Conservation (phyloP, 2,329 filamentous ascomycete genomes). For the Venturia effusa region DNA sequence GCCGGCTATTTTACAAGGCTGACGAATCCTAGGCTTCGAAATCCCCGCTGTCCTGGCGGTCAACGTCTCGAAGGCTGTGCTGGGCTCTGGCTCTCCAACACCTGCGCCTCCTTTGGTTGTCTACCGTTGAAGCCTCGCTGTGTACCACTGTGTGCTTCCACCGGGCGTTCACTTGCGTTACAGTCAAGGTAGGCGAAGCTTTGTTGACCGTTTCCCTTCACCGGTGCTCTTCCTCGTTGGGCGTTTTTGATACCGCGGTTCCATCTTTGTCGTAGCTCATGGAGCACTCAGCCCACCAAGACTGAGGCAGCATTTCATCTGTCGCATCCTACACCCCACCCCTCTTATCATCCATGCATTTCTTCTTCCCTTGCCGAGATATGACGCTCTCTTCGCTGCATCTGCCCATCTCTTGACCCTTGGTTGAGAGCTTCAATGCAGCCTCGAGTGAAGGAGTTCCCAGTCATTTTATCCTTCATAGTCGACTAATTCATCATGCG, state of each 20-base stretch:
- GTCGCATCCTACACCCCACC: not conserved
- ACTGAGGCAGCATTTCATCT: not conserved
- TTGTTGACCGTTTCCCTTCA: not conserved
- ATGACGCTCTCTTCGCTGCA: not conserved
- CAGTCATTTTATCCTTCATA: not conserved
- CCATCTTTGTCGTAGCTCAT: not conserved
- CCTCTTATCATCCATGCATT: not conserved
- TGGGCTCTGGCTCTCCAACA: not conserved
- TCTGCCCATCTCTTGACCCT: not conserved
- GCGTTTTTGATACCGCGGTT: not conserved
- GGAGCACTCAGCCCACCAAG: not conserved
- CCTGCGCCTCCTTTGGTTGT: not conserved
- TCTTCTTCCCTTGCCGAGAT: not conserved
- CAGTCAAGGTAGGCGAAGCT: not conserved
- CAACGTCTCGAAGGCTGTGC: not conserved
- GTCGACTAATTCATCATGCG: conserved; percentile 10
- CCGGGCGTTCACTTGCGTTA: not conserved
- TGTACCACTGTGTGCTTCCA: not conserved
- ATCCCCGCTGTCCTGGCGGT: not conserved
- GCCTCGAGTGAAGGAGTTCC: not conserved
- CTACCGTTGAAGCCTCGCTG: not conserved
- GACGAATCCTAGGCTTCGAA: conserved; percentile 1
- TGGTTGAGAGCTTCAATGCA: not conserved
- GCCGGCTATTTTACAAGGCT: not conserved
- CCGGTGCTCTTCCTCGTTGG: not conserved